phyloP scores from a whole-genome alignment of 176 grass and related monocot genomes.

The Oryza longistaminata region DNA sequence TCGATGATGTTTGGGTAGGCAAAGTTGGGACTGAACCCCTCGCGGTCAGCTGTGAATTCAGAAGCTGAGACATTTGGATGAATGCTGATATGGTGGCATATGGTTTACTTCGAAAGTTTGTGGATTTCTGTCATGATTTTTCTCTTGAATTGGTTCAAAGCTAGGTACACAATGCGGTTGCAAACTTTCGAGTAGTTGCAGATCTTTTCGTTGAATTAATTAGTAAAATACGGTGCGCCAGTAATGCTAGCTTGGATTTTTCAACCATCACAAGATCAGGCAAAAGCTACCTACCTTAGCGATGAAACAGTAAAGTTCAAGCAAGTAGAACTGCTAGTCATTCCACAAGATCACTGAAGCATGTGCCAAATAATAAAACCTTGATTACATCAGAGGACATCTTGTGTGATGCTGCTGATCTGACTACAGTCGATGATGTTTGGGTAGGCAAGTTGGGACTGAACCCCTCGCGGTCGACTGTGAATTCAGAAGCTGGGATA shows the following conservation, averaged over 20 bases:
- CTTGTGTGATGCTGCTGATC: too few relatives aligned
- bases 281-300: too few relatives aligned
- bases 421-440: too few relatives aligned
- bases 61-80: not conserved
- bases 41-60: not conserved
- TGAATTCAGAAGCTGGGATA: too few relatives aligned
- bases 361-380: not conserved
- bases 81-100: not conserved
- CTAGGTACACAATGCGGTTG: not conserved
- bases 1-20: not conserved
- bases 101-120: not conserved
- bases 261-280: too few relatives aligned
- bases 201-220: not conserved
- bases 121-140: not conserved
- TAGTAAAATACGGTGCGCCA: not conserved
- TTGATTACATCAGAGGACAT: not conserved
- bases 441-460: too few relatives aligned
- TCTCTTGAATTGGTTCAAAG: not conserved
- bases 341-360: not conserved
- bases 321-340: not conserved
- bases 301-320: not conserved
- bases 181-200: not conserved
- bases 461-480: too few relatives aligned
- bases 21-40: constrained; percentile 5
- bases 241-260: too few relatives aligned